Conservation (phyloP, 2,329 filamentous ascomycete genomes). For the Sarocladium strictum region DNA sequence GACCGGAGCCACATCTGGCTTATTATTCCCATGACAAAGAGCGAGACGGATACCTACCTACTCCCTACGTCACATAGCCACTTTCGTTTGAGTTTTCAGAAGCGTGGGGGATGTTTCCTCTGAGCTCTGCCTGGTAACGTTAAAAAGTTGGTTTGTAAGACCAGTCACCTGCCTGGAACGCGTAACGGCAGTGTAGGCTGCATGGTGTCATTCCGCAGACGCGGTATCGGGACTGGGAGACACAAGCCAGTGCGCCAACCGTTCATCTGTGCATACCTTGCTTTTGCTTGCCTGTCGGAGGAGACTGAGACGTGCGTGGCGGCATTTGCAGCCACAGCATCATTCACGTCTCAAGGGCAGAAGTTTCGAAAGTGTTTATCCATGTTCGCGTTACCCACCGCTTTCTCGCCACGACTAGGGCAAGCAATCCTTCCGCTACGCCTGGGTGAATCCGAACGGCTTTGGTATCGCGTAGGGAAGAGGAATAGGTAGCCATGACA, state of each 20-base stretch:
- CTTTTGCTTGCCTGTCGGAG: background rate
- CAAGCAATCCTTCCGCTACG: too few relatives aligned
- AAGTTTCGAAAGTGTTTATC: background rate
- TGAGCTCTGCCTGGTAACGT: too few relatives aligned
- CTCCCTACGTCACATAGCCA: background rate
- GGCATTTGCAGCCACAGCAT: background rate
- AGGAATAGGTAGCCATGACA: too few relatives aligned
- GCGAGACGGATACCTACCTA: background rate
- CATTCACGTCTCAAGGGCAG: background rate
- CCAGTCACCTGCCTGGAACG: background rate
- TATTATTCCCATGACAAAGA: too few relatives aligned
- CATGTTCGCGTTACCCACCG: too few relatives aligned
- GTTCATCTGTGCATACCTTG: background rate
- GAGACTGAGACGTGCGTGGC: background rate
- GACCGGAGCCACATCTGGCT: too few relatives aligned
- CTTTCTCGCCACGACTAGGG: too few relatives aligned
- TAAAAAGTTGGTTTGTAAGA: background rate
- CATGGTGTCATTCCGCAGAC: background rate
- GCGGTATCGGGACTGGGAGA: background rate
- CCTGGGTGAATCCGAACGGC: too few relatives aligned
- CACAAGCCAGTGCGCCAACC: background rate
- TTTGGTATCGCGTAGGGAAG: too few relatives aligned
- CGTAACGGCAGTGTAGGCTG: background rate
- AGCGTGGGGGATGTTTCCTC: too few relatives aligned
- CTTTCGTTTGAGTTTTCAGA: background rate